Conservation (phyloP, 2,329 filamentous ascomycete species). For the Clarireedia homoeocarpa region DNA sequence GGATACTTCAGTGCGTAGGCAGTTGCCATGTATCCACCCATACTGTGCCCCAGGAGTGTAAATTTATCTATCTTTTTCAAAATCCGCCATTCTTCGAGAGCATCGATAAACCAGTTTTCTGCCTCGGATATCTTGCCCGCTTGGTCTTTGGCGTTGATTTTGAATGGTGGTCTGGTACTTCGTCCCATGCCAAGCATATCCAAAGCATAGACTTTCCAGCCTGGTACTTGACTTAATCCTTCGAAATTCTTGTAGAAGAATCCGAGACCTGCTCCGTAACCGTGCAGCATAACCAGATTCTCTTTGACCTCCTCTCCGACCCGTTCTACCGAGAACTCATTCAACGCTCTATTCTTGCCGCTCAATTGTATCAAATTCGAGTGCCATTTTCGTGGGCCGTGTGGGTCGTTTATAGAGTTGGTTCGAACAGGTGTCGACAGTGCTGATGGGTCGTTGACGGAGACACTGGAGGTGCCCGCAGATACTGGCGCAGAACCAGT, state of each 20-base stretch:
- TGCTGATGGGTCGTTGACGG: slow-evolving; percentile 32
- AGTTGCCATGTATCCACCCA: slow-evolving; percentile 91
- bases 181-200: slow-evolving; percentile 94
- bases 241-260: slow-evolving; percentile 99
- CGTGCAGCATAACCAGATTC: slow-evolving; percentile 90
- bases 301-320: slow-evolving; percentile 72
- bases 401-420: slow-evolving; percentile 57
- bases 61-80: slow-evolving; percentile 86
- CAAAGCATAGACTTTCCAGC: slow-evolving; percentile 88
- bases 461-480: slow-evolving; percentile 31
- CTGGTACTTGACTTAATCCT: slow-evolving; percentile 64
- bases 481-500: slow-evolving; percentile 47
- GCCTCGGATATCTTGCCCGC: slow-evolving; percentile 78
- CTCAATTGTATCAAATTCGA: slow-evolving; percentile 76
- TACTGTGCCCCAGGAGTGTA: slow-evolving; percentile 84
- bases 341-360: slow-evolving; percentile 79
- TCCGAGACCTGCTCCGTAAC: slow-evolving; percentile 89
- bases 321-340: slow-evolving; percentile 87
- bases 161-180: slow-evolving; percentile 76
- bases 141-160: slow-evolving; percentile 72
- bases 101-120: slow-evolving; percentile 93
- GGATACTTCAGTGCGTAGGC: slow-evolving; percentile 97
- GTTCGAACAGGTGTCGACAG: slow-evolving; percentile 36
- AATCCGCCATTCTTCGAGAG: slow-evolving; percentile 90
- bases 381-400: slow-evolving; percentile 78